Evolutionary conservation across 345 rosid species (phyloP).

Genomic region (Erodium maritimum): DNA sequence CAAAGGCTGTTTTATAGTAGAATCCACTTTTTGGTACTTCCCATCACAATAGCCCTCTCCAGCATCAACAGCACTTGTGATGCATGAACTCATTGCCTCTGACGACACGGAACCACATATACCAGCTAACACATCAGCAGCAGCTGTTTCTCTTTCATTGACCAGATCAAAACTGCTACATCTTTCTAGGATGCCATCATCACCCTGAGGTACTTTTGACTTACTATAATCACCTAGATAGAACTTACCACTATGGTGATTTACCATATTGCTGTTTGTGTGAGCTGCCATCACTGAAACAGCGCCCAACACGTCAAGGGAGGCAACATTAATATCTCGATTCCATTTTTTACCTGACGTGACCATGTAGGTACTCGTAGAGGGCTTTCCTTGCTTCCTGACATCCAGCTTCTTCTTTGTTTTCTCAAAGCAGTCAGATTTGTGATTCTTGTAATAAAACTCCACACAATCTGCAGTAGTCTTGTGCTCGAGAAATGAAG

Average conservation of each 20-base stretch:
- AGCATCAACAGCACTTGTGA: constrained; percentile 52
- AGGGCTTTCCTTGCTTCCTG: constrained; percentile 46
- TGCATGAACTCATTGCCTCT: constrained; percentile 78
- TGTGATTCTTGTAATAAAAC: constrained; percentile 96
- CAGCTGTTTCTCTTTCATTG: constrained; percentile 56
- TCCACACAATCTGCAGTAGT: constrained; percentile 93
- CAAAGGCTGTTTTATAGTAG: constrained; percentile 29
- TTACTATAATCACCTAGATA: constrained; percentile 29
- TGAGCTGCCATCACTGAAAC: constrained; percentile 73
- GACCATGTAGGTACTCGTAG: constrained; percentile 46
- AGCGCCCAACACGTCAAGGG: constrained; percentile 67
- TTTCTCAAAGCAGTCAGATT: constrained; percentile 78
- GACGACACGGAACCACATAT: constrained; percentile 72
- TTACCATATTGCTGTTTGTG: constrained; percentile 32
- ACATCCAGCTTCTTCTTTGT: constrained; percentile 53
- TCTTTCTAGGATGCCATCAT: constrained; percentile 35
- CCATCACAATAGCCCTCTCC: constrained; percentile 32
- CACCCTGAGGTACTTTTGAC: constrained; percentile 30
- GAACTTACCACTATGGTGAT: constrained; percentile 30
- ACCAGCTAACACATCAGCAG: constrained; percentile 80
- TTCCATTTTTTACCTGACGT: constrained; percentile 61
- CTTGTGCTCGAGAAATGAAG: constrained; percentile 77
- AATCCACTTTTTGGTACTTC: constrained; percentile 35
- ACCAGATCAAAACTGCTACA: constrained; percentile 38
- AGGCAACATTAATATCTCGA: constrained; percentile 53